These are phyloP conservation scores for Schizochytrium sp. DNA, from an alignment of 108 stramenopile species.

Conservation along the genomic window DNA sequence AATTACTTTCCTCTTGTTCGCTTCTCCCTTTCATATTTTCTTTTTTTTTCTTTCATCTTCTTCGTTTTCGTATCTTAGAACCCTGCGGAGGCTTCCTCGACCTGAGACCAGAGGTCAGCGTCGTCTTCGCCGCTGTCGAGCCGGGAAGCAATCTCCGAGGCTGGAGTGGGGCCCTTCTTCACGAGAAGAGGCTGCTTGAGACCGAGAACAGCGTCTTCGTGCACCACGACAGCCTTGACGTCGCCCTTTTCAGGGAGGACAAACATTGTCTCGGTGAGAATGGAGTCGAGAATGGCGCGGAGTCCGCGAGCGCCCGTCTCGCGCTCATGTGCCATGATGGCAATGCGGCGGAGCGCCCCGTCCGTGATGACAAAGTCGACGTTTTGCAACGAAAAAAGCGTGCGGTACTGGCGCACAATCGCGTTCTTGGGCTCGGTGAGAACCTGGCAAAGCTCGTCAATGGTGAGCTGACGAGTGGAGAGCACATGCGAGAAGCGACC, in stretches of 20 bases:
- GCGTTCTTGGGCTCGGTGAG: conserved; percentile 90
- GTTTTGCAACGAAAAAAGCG: conserved; percentile 84
- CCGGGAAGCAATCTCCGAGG: background rate
- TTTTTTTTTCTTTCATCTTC: background rate
- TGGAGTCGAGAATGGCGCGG: conserved; percentile 79
- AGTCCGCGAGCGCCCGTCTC: conserved; percentile 91
- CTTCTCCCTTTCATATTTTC: too few relatives aligned
- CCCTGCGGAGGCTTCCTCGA: conserved; percentile 9
- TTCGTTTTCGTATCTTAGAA: background rate
- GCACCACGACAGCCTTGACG: conserved; percentile 86
- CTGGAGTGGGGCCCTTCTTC: background rate
- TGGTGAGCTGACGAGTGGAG: conserved; percentile 78
- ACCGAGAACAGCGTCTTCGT: conserved; percentile 72
- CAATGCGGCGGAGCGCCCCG: conserved; percentile 75
- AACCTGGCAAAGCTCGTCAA: conserved; percentile 79
- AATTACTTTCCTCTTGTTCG: too few relatives aligned
- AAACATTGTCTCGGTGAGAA: conserved; percentile 86
- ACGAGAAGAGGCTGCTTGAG: background rate
- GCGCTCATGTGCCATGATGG: conserved; percentile 71
- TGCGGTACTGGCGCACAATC: conserved; percentile 87
- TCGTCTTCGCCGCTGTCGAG: background rate
- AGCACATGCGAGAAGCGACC: conserved; percentile 92
- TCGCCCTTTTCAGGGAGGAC: conserved; percentile 71
- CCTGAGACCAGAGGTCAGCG: background rate
- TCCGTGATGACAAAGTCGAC: conserved; percentile 85